A percentile compares a stretch with the other conserved stretches of the same genome.
Conservation (phyloP, 306 rosid genomes). For the Sesbania bispinosa region DNA sequence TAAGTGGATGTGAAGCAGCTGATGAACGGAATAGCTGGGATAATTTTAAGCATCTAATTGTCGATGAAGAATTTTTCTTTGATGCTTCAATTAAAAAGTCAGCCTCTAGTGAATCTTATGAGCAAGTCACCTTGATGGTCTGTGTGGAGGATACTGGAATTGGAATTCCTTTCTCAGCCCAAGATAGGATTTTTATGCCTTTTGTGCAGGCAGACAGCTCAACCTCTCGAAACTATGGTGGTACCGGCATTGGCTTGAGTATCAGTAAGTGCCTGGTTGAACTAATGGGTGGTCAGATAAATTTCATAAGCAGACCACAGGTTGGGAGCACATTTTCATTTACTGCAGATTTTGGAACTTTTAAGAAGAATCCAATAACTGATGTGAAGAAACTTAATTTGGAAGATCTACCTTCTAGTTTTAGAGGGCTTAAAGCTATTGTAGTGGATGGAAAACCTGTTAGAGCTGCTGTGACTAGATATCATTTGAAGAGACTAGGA, state of each 20-base stretch:
- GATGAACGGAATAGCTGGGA: slow-evolving; percentile 90
- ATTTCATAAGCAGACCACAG: slow-evolving; percentile 67
- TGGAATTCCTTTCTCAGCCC: slow-evolving; percentile 89
- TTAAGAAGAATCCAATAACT: slow-evolving; percentile 45
- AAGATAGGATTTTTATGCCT: slow-evolving; percentile 83
- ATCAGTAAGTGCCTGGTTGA: slow-evolving; percentile 95
- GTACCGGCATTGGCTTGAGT: slow-evolving; percentile 98
- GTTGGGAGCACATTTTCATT: slow-evolving; percentile 94
- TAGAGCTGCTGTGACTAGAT: slow-evolving; percentile 90
- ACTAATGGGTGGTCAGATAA: slow-evolving; percentile 90
- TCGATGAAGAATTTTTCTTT: slow-evolving; percentile 54
- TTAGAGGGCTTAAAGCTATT: slow-evolving; percentile 76
- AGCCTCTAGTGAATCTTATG: slow-evolving; percentile 45
- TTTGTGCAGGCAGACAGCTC: slow-evolving; percentile 99
- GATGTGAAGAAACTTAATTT: slow-evolving; percentile 59
- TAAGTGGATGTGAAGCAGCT: slow-evolving; percentile 91
- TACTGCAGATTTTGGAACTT: slow-evolving; percentile 63
- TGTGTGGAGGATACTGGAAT: slow-evolving; percentile 96
- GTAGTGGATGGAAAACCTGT: slow-evolving; percentile 89
- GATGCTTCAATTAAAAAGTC: slow-evolving; percentile 41
- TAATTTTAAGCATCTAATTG: slow-evolving; percentile 59
- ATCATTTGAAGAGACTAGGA: slow-evolving; percentile 94
- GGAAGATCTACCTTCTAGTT: slow-evolving; percentile 79
- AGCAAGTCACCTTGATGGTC: slow-evolving; percentile 68
- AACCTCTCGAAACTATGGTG: slow-evolving; percentile 91